These are phyloP conservation scores for Achlya hypogyna DNA, from an alignment of 352 stramenopile species.

Conservation along the genomic window DNA sequence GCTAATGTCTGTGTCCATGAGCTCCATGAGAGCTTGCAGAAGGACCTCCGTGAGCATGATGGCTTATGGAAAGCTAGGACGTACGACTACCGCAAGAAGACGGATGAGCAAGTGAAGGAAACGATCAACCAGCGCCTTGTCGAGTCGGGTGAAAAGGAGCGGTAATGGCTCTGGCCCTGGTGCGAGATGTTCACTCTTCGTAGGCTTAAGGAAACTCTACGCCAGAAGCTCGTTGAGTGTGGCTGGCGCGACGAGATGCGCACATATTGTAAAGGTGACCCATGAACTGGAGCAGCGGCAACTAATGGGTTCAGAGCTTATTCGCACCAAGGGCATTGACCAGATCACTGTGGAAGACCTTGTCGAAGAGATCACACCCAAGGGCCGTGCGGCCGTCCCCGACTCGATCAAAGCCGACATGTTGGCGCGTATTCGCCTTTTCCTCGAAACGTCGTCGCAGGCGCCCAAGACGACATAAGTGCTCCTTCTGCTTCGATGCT, in stretches of 20 bases:
- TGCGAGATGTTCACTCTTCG: neutral
- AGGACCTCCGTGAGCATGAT: neutral
- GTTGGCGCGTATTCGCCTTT: conserved; percentile 85
- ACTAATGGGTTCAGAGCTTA: conserved; percentile 63
- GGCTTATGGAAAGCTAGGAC: conserved; percentile 27
- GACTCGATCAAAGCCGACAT: conserved; percentile 85
- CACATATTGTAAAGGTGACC: conserved; percentile 20
- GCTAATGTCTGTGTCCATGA: neutral
- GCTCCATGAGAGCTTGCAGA: too few relatives aligned
- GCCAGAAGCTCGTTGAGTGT: conserved; percentile 81
- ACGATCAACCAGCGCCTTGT: conserved; percentile 83
- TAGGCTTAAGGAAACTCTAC: conserved; percentile 81
- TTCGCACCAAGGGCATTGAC: conserved; percentile 89
- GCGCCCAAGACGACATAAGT: neutral
- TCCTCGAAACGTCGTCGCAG: conserved; percentile 55
- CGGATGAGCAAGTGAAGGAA: conserved; percentile 64
- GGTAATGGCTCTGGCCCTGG: neutral
- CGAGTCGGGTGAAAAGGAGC: conserved; percentile 84
- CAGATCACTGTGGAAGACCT: conserved; percentile 93
- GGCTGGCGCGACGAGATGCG: conserved; percentile 91
- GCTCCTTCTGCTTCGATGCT: neutral
- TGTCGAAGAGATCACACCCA: conserved; percentile 87
- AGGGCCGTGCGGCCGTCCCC: conserved; percentile 80
- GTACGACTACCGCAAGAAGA: conserved; percentile 36
- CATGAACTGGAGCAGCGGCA: too few relatives aligned